These are phyloP conservation scores for Alternaria novae-zelandiae DNA, from an alignment of 2,329 filamentous ascomycete species.

Conservation along the genomic window DNA sequence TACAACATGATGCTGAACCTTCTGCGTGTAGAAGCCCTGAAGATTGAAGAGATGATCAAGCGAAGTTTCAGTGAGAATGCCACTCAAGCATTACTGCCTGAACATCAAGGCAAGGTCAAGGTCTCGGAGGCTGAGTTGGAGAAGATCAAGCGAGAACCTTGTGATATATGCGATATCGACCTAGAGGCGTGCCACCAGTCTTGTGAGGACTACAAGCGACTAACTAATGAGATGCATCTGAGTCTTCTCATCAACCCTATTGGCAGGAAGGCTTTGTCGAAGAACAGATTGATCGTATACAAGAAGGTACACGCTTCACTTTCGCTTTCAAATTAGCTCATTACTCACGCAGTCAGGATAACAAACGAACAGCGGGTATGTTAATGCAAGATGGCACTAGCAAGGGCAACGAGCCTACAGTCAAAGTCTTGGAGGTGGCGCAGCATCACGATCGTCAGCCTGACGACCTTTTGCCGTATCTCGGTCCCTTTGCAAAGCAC, in stretches of 20 bases:
- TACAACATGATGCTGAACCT: slow-evolving; percentile 99
- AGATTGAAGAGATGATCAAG: slow-evolving; percentile 99
- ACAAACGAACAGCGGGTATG: slow-evolving; percentile 81
- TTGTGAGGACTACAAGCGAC: slow-evolving; percentile 76
- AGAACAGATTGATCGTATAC: slow-evolving; percentile 81
- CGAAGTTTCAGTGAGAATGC: slow-evolving; percentile 98
- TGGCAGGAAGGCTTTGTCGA: slow-evolving; percentile 78
- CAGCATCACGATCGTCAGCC: slow-evolving; percentile 73
- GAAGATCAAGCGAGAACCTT: slow-evolving; percentile 86
- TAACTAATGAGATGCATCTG: slow-evolving; percentile 82
- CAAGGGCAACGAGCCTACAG: slow-evolving; percentile 68
- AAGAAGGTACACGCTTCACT: slow-evolving; percentile 58
- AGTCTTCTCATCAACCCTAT: slow-evolving; percentile 79
- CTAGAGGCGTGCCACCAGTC: slow-evolving; percentile 83
- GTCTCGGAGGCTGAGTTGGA: slow-evolving; percentile 88
- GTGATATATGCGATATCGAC: slow-evolving; percentile 78
- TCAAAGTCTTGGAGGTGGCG: slow-evolving; percentile 82
- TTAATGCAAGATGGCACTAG: slow-evolving; percentile 77
- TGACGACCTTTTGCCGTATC: slow-evolving; percentile 85
- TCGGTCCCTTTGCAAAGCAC: slow-evolving; percentile 71
- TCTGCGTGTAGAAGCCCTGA: slow-evolving; percentile 90
- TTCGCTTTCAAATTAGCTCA: slow-evolving; percentile 13
- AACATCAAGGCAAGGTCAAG: slow-evolving; percentile 94
- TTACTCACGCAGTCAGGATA: slow-evolving; percentile 61
- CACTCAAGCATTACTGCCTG: slow-evolving; percentile 89